phyloP scores from a whole-genome alignment of 2,329 filamentous ascomycete genomes.

The Colletotrichum sp. region DNA sequence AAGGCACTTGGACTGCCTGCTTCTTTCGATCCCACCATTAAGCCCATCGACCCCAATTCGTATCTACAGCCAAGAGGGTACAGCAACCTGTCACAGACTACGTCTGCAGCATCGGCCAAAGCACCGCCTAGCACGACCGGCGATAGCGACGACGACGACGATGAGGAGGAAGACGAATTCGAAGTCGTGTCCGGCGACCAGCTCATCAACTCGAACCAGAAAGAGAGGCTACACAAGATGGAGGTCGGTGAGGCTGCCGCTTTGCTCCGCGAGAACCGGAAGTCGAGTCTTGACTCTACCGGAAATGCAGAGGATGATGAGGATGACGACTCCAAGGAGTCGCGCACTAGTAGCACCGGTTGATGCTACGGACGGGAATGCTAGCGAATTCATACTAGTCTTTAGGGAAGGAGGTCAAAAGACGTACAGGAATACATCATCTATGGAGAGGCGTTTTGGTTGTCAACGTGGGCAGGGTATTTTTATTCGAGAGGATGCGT shows the following conservation, averaged over 20 bases:
- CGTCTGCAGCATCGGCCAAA: not conserved
- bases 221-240: conserved; percentile 64
- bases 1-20: conserved; percentile 67
- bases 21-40: conserved; percentile 68
- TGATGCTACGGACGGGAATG: not conserved
- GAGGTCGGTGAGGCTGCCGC: conserved; percentile 63
- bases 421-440: not conserved
- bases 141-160: conserved; percentile 51
- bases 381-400: not conserved
- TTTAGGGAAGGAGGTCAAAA: not conserved
- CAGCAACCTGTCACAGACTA: not conserved
- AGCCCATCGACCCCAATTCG: conserved; percentile 49
- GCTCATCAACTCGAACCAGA: conserved; percentile 50
- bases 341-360: conserved; percentile 13
- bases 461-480: not conserved
- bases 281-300: conserved; percentile 31
- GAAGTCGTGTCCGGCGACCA: conserved; percentile 43
- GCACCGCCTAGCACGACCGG: conserved; percentile 22
- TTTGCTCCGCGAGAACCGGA: conserved; percentile 37
- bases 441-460: not conserved
- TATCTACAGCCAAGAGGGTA: conserved; percentile 23
- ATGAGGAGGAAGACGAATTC: conserved; percentile 47
- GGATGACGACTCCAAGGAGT: conserved; percentile 34
- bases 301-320: conserved; percentile 35
- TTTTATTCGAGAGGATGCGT: not conserved